Evolutionary conservation across 768 basidiomycete genomes (phyloP), one percentile per base, ranked within the genome.

Genomic region (Paxillus involutus): DNA sequence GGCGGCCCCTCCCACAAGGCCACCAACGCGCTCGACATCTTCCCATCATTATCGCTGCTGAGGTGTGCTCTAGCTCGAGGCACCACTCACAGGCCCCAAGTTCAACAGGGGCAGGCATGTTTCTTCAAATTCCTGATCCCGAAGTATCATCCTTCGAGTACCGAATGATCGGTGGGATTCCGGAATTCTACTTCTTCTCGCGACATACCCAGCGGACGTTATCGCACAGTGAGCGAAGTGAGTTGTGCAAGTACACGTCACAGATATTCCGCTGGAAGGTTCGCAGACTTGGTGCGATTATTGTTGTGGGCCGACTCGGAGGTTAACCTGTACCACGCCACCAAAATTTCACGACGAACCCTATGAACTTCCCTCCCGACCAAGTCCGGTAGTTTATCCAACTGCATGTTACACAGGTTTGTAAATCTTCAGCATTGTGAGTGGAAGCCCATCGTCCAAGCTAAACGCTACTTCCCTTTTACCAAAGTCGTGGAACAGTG

Each of bases 101-200:
- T 63, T 75, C 86, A 12, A 76, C n/a, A n/a, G n/a, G n/a, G n/a
- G n/a, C n/a, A n/a, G n/a, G 89, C 59, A 80, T 86, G 55, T 69
- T 88, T 33, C 78, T 89, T 37, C 70, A 77, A 51, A 84, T 79
- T 45, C 77, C 75, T 12, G 68, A 60, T 16, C 77, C 81, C 8
- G 73, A 73, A 29, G 70, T 72, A 10, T 85, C 84, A 1, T 68
- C 86, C 9, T 73, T 90, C 21, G 75, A 90, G 60, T 91, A 89
- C 64, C 74, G 88, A 40, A 71, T 82, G 63, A 75, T 90, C 49
- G 88, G 88, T n/a, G 88, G 88, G n/a, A 82, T 81, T 0, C 71
- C 89, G 37, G 85, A 89, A 70, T 81, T 89, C 59, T 89, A 88
- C 73, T 88, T 86, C 73, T 77, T 88, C 62, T 79, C 80, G 21